Base-by-base conservation (phyloP, 768 basidiomycete genomes). In the Rhodosporidiobolus sp. region DNA sequence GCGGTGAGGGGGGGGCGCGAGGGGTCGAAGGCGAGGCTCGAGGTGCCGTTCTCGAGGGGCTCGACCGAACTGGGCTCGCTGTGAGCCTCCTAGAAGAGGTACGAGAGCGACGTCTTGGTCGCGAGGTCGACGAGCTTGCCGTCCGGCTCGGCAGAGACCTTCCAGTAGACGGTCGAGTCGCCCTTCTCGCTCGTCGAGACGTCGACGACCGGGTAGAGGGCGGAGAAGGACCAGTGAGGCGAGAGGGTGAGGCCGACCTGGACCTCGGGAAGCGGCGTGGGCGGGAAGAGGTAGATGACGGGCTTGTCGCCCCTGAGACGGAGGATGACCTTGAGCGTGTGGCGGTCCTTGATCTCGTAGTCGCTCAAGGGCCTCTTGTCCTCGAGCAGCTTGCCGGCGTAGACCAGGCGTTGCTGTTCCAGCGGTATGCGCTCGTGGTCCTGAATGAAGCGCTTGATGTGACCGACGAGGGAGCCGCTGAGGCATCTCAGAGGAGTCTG, bases 311-410 rank as follows among this genome's bases (percentile, higher is more conserved):
- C 32, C 7, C 92, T 90, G 76, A 94, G 90, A 85, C 90, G 89
- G 9, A 54, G 91, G 76, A 95, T 92, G 77, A 96, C 85, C 84
- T 96, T 94, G 76, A 97, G 90, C 26, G 94, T 95, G 22, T 91
- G 93, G 82, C 95, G 93, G 14, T 56, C 49, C 45, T 43, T 89
- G 56, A 91, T 91, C 79, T 90, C 91, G 81, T 92, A 92, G 76
- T 93, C 91, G 0, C 89, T 90, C 0, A 93, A 83, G 0, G 92
- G 93, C 22, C 91, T 88, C 16, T 90, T 90, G 75, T 93, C 92
- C 75, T 93, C 91, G n/a, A n/a, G n/a, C n/a, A n/a, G n/a, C n/a
- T n/a, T n/a, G n/a, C n/a, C n/a, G n/a, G n/a, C n/a, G n/a, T n/a
- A n/a, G n/a, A n/a, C n/a, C n/a, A n/a, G n/a, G n/a, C n/a, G n/a